phyloP scores from a whole-genome alignment of 2,329 filamentous ascomycete genomes.

The Pseudofabraea citricarpa region DNA sequence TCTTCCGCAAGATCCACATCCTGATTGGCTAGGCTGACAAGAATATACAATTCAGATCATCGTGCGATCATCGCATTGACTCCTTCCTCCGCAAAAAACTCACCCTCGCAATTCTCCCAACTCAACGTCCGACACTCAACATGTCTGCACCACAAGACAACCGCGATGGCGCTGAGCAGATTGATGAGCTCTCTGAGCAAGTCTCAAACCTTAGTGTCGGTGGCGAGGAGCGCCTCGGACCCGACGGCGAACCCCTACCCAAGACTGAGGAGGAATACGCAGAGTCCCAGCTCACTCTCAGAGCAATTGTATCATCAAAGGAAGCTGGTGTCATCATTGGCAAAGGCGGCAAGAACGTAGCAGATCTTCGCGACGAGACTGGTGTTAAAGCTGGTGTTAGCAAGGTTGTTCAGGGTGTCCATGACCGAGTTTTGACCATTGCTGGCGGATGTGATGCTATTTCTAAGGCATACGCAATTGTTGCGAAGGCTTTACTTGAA shows the following conservation, averaged over 20 bases:
- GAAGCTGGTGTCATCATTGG: slow-evolving; percentile 99
- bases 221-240: slow-evolving; percentile 58
- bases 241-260: slow-evolving; percentile 73
- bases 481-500: slow-evolving; percentile 86
- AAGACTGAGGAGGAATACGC: slow-evolving; percentile 98
- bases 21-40: too few species aligned
- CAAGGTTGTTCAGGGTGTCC: slow-evolving; percentile 96
- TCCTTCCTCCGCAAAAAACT: not conserved
- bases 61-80: not conserved
- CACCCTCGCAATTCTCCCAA: not conserved
- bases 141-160: slow-evolving; percentile 28
- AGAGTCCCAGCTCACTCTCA: slow-evolving; percentile 84
- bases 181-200: slow-evolving; percentile 52
- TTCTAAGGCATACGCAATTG: slow-evolving; percentile 87
- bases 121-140: slow-evolving; percentile 7
- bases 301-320: slow-evolving; percentile 97
- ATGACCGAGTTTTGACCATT: slow-evolving; percentile 94
- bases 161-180: slow-evolving; percentile 20
- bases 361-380: slow-evolving; percentile 93
- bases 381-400: slow-evolving; percentile 97
- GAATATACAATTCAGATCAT: too few species aligned
- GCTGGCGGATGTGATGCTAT: slow-evolving; percentile 86
- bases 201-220: slow-evolving; percentile 64
- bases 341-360: slow-evolving; percentile 97
- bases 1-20: too few species aligned